Base-by-base conservation (phyloP, 75 land plant species). In the Sequoia sempervirens region DNA sequence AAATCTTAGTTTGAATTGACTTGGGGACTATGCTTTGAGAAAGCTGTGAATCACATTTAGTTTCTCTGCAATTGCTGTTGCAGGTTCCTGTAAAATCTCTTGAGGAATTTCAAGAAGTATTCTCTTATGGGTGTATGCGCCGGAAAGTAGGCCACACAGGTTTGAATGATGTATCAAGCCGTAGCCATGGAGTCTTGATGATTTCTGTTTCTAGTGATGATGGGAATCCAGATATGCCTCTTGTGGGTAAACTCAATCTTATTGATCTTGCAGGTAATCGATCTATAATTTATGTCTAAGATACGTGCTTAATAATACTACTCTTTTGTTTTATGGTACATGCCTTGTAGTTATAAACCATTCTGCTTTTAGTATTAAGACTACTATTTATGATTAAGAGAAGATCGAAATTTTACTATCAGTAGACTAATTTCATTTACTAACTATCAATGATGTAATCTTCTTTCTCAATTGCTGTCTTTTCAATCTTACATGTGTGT, bases 201-300 rank as follows among this genome's bases (percentile, higher is more conserved):
- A 89, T 97, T 53, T 66, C 88, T 50, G 91, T 95, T 84, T 84
- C 91, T 37, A 80, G 84, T 52, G 80, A 36, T 82, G 89, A 81
- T 76, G 86, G 41, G 41, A 84, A 45, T 23, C 85, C 85, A 5
- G 83, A 82, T 2, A 68, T 82, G 68, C 8, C 38, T 40, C n/a
- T 90, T 17, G 75, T 83, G 43, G 99, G 99, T 78, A 97, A 97
- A 84, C 82, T 97, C 12, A 95, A 97, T 83, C 93, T 97, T 38
- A 97, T 97, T 81, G 99, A 97, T 47, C 92, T 97, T 82, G 99
- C 99, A 91, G 99, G 99, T 97, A 82, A 69, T 14, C 61, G 17
- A 40, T 26, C 53, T 52, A 50, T 1, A 32, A 40, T 36, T 72
- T 32, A 17, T 40, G 20, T 12, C 40, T 75, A 75, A 74, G 40